Evolutionary conservation across 2,329 filamentous ascomycete genomes (phyloP).

Genomic region (Xylariales sp.): DNA sequence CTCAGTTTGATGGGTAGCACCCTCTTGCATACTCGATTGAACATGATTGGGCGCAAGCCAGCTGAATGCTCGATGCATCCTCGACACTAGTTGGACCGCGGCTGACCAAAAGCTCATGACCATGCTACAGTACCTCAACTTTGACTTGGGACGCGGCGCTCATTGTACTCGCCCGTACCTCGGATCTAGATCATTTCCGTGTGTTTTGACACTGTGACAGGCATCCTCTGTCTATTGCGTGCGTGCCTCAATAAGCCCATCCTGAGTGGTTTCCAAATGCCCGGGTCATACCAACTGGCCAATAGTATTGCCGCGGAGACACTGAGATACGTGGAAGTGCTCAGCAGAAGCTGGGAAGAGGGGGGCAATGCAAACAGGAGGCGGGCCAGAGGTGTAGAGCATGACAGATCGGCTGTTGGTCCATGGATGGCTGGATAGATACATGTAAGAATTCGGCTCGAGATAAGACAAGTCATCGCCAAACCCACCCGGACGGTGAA

Average conservation of each 20-base stretch:
- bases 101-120: too few relatives aligned
- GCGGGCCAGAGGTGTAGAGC: background rate
- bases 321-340: constrained; percentile 9
- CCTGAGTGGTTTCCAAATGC: background rate
- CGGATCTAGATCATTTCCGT: too few relatives aligned
- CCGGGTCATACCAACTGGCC: constrained; percentile 2
- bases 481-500: background rate
- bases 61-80: background rate
- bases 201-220: constrained; percentile 6
- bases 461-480: background rate
- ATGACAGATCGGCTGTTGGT: constrained; percentile 16
- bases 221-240: constrained; percentile 5
- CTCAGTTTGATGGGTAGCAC: background rate
- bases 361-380: constrained; percentile 16
- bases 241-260: constrained; percentile 3
- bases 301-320: background rate
- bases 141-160: too few relatives aligned
- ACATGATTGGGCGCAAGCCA: background rate
- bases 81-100: background rate
- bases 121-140: too few relatives aligned
- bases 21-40: background rate
- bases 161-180: too few relatives aligned
- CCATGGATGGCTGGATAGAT: constrained; percentile 1
- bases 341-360: constrained; percentile 14
- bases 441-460: background rate